Base-by-base conservation (phyloP, 495 filamentous ascomycete genomes). In the Amphirosellinia nigrospora region DNA sequence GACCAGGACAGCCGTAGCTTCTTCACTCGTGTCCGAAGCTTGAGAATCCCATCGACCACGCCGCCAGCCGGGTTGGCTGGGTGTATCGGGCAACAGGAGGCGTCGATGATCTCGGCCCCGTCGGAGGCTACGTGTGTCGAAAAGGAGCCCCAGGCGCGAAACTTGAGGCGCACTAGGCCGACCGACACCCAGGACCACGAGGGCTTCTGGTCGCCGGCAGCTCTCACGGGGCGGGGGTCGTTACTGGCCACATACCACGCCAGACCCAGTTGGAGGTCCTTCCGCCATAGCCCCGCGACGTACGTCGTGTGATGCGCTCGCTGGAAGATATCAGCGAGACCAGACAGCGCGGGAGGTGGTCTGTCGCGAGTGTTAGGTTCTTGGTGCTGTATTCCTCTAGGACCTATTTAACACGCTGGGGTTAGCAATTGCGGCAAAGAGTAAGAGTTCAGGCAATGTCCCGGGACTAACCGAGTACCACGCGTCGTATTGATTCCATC, bases 111-210 rank as follows among this genome's bases (percentile, higher is more conserved):
- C 58, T 61, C 36, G 58, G 36, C 36, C 16, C 36, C 58, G 19
- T 41, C 36, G 21, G 58, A 39, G 9, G 41, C 58, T 13, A 28
- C 21, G 36, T 43, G 58, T 26, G 32, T 38, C 21, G 58, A 41
- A 28, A 61, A 61, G 32, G 58, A n/a, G 11, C 3, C 36, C 58
- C 58, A 61, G 32, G 36, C 0, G 36, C 58, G 36, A 16, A 69
- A 75, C 16, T 68, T 62, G n/a, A 75, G 64, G 5, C 71, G 61
- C 21, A 71, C 69, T 28, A 67, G 61, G 19, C 69, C 69, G 4
- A 73, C 71, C 1, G 74, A 75, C 16, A 69, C 69, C 74, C 74
- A 75, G n/a, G 71, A 67, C 74, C 74, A 75, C 10, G 71, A 70
- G 0, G 71, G 74, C 9, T 61, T 61, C 5, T 61, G 74, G 53